Base-by-base conservation (phyloP, 176 grass and related monocot species). In the Zea luxurians region DNA sequence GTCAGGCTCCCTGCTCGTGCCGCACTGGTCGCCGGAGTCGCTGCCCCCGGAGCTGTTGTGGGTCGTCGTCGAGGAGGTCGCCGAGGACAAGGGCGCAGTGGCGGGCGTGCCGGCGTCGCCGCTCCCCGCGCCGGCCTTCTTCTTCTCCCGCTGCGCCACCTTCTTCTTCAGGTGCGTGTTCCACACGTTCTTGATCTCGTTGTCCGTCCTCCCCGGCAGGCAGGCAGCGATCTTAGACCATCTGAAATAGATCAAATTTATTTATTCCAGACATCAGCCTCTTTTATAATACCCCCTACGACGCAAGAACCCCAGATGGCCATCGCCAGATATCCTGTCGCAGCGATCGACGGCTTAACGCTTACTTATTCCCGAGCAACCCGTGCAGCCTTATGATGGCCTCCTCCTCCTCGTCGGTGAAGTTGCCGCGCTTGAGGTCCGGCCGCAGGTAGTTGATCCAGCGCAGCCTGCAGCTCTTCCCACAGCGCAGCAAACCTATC, bases 131-230 rank as follows among this genome's bases (percentile, higher is more conserved):
- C 17, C 17, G 35, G 35, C 41, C 73, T 83, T 68, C 45, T 53
- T 18, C 61, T 53, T 64, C 40, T 83, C 71, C 36, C 68, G 73
- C 35, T 58, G 73, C 50, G 74, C 50, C 67, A 62, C 73, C 64
- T 37, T 93, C 91, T 93, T 97, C 90, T 97, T 97, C 55, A 97
- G 81, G 88, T 93, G 87, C 15, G 93, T 93, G 86, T 97, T 93
- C 93, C 93, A 97, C 18, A 97, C 84, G 80, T 97, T 97, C 86
- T 97, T 97, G 83, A 97, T 97, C 88, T 97, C 93, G 73, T 97
- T 97, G 86, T 97, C 93, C 55, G 93, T 97, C 83, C 93, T 89
- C 62, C 93, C 93, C 12, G 90, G 86, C 49, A 97, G 77, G 55
- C 61, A 88, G 48, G 93, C 83, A 37, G 93, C 93, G 79, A 97